phyloP scores from a whole-genome alignment of 352 stramenopile species.

The Globisporangium solare region DNA sequence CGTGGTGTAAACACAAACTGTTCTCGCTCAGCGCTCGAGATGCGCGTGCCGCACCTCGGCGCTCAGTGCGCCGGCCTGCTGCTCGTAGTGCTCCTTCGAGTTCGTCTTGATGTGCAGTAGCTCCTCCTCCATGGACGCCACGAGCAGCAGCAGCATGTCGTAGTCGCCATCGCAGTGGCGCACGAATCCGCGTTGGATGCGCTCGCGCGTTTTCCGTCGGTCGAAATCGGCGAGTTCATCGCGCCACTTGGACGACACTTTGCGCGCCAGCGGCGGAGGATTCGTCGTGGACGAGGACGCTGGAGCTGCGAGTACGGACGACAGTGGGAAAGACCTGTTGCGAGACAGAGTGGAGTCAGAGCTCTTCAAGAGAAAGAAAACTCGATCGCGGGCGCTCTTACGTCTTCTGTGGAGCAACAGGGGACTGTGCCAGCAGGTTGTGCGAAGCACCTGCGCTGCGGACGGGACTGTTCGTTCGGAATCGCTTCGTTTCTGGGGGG shows the following conservation, averaged over 20 bases:
- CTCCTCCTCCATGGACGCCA: slow-evolving; percentile 75
- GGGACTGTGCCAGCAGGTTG: neutral
- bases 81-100: slow-evolving; percentile 59
- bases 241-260: slow-evolving; percentile 50
- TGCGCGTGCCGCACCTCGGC: slow-evolving; percentile 43
- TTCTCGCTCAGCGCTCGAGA: slow-evolving; percentile 26
- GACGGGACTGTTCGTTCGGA: slow-evolving; percentile 3
- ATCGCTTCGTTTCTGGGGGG: slow-evolving; percentile 10
- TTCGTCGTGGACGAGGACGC: slow-evolving; percentile 16
- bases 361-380: neutral
- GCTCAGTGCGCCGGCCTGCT: slow-evolving; percentile 50
- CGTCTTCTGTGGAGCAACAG: neutral
- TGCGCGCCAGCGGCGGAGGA: slow-evolving; percentile 35
- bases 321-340: slow-evolving; percentile 8
- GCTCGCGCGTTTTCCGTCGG: slow-evolving; percentile 52
- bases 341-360: neutral
- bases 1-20: too few species aligned
- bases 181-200: slow-evolving; percentile 58
- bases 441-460: neutral
- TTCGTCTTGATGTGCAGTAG: slow-evolving; percentile 70
- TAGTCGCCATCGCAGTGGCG: slow-evolving; percentile 54
- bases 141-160: slow-evolving; percentile 53
- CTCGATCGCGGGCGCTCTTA: neutral
- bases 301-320: slow-evolving; percentile 3
- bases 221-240: slow-evolving; percentile 50